Conservation (phyloP, 495 filamentous ascomycete genomes). For the Penicillium longicatenatum region DNA sequence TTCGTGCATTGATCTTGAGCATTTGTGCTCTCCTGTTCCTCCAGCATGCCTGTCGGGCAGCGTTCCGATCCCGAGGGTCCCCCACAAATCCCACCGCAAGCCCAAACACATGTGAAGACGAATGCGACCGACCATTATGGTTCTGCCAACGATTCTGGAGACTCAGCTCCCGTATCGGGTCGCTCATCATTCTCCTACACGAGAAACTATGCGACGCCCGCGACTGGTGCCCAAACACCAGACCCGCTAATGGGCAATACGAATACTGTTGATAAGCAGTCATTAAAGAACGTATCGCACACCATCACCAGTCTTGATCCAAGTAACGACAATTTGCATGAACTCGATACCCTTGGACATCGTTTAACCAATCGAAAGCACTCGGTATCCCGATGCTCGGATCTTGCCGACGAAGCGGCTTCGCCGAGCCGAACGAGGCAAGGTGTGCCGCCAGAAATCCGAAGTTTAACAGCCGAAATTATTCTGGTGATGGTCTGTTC, state of each 20-base stretch:
- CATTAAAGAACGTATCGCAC: slow-evolving; percentile 17
- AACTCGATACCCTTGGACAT: slow-evolving; percentile 15
- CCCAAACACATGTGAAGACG: slow-evolving; percentile 5
- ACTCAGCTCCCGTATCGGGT: slow-evolving; percentile 21
- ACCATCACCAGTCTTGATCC: slow-evolving; percentile 15
- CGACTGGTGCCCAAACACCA: slow-evolving; percentile 28
- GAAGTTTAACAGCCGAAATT: slow-evolving; percentile 33
- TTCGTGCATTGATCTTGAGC: not conserved
- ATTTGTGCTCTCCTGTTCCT: not conserved
- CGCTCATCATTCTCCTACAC: slow-evolving; percentile 26
- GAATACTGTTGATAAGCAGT: slow-evolving; percentile 17
- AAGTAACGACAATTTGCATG: slow-evolving; percentile 17
- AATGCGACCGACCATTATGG: not conserved
- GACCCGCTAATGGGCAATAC: slow-evolving; percentile 24
- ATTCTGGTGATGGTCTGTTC: slow-evolving; percentile 47
- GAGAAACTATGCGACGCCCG: slow-evolving; percentile 24
- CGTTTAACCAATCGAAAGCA: slow-evolving; percentile 22
- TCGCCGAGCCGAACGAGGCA: slow-evolving; percentile 24
- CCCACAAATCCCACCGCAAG: slow-evolving; percentile 13
- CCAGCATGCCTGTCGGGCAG: slow-evolving; percentile 21
- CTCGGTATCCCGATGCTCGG: slow-evolving; percentile 21
- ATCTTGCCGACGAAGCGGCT: slow-evolving; percentile 20
- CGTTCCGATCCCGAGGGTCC: slow-evolving; percentile 13
- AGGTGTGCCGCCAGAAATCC: slow-evolving; percentile 25
- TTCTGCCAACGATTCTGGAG: slow-evolving; percentile 1